phyloP scores from a whole-genome alignment of 225 moss, liverwort and hornwort genomes.

The Climacium dendroides region DNA sequence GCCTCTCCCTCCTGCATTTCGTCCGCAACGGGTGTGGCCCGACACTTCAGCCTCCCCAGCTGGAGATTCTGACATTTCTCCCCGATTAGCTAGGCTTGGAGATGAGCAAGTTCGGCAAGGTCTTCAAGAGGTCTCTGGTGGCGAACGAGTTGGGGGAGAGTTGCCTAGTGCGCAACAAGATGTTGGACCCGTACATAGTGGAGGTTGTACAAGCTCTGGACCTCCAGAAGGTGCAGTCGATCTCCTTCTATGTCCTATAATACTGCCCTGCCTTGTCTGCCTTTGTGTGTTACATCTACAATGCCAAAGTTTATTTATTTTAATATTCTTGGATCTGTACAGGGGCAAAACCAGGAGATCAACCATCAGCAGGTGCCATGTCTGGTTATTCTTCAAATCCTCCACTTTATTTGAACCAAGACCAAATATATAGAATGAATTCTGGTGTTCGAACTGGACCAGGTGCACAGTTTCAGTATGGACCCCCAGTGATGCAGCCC shows the following conservation, averaged over 20 bases:
- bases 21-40: slow-evolving; percentile 32
- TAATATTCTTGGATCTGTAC: neutral
- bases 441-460: slow-evolving; percentile 46
- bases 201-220: slow-evolving; percentile 22
- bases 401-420: slow-evolving; percentile 45
- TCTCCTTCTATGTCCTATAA: neutral
- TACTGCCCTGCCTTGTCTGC: neutral
- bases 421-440: slow-evolving; percentile 64
- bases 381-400: slow-evolving; percentile 31
- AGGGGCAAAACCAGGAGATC: slow-evolving; percentile 29
- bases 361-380: slow-evolving; percentile 29
- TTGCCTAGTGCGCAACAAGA: slow-evolving; percentile 33
- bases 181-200: slow-evolving; percentile 27
- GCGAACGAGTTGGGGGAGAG: slow-evolving; percentile 56
- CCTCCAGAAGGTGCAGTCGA: slow-evolving; percentile 44
- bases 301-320: neutral
- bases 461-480: slow-evolving; percentile 53
- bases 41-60: slow-evolving; percentile 23
- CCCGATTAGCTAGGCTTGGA: slow-evolving; percentile 22
- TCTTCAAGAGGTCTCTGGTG: slow-evolving; percentile 27
- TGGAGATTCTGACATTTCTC: slow-evolving; percentile 27
- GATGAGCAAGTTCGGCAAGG: slow-evolving; percentile 37
- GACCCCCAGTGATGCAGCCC: slow-evolving; percentile 54
- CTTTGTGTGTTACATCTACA: neutral
- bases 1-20: slow-evolving; percentile 41